These are phyloP conservation scores for Lecanicillium sp. DNA, from an alignment of 2,329 filamentous ascomycete genomes.

Conservation along the genomic window DNA sequence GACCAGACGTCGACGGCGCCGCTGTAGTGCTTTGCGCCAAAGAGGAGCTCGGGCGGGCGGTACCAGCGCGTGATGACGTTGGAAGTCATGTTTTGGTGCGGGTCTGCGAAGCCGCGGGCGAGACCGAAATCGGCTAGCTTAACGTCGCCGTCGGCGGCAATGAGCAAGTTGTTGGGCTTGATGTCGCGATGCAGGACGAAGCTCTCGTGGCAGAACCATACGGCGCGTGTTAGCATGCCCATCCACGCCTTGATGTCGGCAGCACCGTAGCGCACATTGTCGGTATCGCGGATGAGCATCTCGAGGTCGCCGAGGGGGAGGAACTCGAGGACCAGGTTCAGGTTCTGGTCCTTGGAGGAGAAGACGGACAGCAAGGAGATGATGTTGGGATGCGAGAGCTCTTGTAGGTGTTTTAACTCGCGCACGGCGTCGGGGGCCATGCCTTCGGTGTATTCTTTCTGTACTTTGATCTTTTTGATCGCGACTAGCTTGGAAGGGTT, in stretches of 20 bases:
- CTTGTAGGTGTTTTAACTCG: constrained; percentile 91
- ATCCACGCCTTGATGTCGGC: constrained; percentile 98
- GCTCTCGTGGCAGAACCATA: constrained; percentile 96
- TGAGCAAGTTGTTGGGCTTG: constrained; percentile 96
- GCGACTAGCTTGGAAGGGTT: constrained; percentile 72
- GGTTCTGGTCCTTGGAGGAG: constrained; percentile 90
- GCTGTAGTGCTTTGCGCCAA: constrained; percentile 80
- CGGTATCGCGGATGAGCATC: constrained; percentile 81
- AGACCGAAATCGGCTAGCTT: constrained; percentile 98
- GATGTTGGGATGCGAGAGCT: constrained; percentile 91
- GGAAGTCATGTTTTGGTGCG: constrained; percentile 79
- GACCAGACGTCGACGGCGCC: constrained; percentile 93
- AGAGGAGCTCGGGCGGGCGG: constrained; percentile 86
- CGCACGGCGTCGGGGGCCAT: constrained; percentile 91
- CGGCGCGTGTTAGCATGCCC: constrained; percentile 86
- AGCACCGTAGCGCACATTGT: constrained; percentile 69
- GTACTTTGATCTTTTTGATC: constrained; percentile 88
- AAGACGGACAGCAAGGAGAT: constrained; percentile 90
- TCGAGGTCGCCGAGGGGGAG: constrained; percentile 91
- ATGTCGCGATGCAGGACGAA: constrained; percentile 94
- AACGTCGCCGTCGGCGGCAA: constrained; percentile 84
- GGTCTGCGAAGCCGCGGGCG: constrained; percentile 81
- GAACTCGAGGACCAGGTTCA: constrained; percentile 92
- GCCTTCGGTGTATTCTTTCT: constrained; percentile 80
- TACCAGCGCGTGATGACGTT: constrained; percentile 98